Conservation (phyloP, 2,329 filamentous ascomycete genomes). For the Trichoderma atroviride region DNA sequence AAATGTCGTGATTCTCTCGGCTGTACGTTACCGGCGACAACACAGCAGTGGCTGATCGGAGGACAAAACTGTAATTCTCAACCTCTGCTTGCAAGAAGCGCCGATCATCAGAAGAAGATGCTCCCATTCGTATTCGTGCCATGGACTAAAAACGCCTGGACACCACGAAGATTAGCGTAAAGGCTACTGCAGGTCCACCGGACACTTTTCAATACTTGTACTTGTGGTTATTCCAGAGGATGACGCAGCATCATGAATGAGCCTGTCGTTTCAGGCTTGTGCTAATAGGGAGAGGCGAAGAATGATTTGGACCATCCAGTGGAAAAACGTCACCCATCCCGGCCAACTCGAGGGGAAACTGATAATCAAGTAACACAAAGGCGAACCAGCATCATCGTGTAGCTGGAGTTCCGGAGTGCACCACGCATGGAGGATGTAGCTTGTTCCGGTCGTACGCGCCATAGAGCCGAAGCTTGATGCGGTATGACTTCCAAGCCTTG, state of each 20-base stretch:
- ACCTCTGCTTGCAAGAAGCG: not conserved
- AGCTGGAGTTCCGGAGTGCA: constrained; percentile 11
- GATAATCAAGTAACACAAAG: not conserved
- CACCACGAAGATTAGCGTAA: not conserved
- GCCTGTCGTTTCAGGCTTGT: not conserved
- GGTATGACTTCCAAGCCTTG: not conserved
- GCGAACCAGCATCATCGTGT: not conserved
- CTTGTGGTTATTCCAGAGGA: not conserved
- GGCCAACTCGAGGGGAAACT: not conserved
- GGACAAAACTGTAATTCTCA: not conserved
- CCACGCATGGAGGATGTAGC: not conserved
- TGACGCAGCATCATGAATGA: not conserved
- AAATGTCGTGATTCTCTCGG: constrained; percentile 11
- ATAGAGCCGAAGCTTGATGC: not conserved
- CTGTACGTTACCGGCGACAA: not conserved
- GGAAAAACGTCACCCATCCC: not conserved
- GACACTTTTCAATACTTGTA: too few species aligned
- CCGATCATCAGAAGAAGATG: not conserved
- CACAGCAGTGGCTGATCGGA: not conserved
- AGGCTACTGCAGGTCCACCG: constrained; percentile 21
- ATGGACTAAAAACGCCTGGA: not conserved
- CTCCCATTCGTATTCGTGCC: constrained; percentile 1
- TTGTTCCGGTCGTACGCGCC: constrained; percentile 7
- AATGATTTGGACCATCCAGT: not conserved
- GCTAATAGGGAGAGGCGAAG: not conserved